Conservation (phyloP, 2,329 filamentous ascomycete genomes). For the Colletotrichum musae region DNA sequence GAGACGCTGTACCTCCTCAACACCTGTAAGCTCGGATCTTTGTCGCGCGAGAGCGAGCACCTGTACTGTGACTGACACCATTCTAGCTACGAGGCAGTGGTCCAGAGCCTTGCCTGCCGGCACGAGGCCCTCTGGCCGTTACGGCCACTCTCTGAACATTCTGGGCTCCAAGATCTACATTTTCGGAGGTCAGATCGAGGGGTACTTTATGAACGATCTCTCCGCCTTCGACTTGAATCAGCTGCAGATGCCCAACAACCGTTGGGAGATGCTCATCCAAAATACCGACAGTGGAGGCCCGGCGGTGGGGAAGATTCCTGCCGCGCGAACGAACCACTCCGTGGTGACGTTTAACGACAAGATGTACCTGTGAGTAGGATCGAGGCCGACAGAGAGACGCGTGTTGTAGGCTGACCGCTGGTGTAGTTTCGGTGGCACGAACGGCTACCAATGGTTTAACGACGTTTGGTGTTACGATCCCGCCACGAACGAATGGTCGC, state of each 20-base stretch:
- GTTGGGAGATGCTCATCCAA: conserved; percentile 92
- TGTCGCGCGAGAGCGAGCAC: background rate
- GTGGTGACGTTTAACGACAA: conserved; percentile 93
- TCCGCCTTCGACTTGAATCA: conserved; percentile 97
- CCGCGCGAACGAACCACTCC: conserved; percentile 94
- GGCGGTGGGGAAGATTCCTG: conserved; percentile 76
- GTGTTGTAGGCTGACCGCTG: conserved; percentile 34
- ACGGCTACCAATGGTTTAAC: conserved; percentile 97
- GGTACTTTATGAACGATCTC: conserved; percentile 97
- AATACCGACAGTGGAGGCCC: conserved; percentile 76
- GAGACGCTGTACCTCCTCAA: conserved; percentile 97
- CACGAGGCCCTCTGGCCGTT: conserved; percentile 87
- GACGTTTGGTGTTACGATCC: conserved; percentile 98
- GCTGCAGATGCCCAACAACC: conserved; percentile 89
- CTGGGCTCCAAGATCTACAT: conserved; percentile 97
- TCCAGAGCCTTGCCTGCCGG: conserved; percentile 92
- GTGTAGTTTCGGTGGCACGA: conserved; percentile 92
- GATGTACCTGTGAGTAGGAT: conserved; percentile 83
- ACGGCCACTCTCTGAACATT: conserved; percentile 97
- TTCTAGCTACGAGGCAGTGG: conserved; percentile 94
- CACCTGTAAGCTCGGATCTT: conserved; percentile 80
- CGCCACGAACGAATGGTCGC: conserved; percentile 83
- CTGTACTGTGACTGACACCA: conserved; percentile 8
- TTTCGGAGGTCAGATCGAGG: conserved; percentile 97
- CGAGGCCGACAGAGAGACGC: background rate